phyloP scores from a whole-genome alignment of 2,329 filamentous ascomycete genomes.

The Ceratocystis albifundus region DNA sequence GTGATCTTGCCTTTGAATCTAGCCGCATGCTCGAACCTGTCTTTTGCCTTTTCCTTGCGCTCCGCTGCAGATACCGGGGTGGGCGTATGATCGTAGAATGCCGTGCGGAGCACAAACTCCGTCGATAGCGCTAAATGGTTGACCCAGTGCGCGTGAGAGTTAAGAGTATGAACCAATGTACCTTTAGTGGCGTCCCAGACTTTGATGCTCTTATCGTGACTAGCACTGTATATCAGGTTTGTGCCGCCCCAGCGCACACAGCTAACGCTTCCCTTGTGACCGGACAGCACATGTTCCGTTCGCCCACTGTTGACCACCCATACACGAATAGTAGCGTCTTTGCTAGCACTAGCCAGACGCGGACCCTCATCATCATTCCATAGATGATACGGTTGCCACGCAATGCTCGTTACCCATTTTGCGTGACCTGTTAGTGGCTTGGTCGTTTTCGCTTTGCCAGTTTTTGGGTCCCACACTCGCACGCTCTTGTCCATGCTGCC shows the following conservation, averaged over 20 bases:
- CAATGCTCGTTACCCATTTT: constrained; percentile 77
- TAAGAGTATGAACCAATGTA: constrained; percentile 66
- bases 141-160: constrained; percentile 82
- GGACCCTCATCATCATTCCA: constrained; percentile 58
- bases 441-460: constrained; percentile 60
- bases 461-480: constrained; percentile 77
- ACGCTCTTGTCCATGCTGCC: constrained; percentile 89
- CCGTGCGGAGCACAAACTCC: constrained; percentile 77
- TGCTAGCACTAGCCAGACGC: constrained; percentile 73
- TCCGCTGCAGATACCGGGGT: constrained; percentile 39
- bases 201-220: constrained; percentile 85
- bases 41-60: constrained; percentile 62
- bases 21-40: constrained; percentile 76
- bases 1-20: constrained; percentile 62
- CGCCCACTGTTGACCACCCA: constrained; percentile 72
- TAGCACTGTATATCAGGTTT: constrained; percentile 69
- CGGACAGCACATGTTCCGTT: constrained; percentile 71
- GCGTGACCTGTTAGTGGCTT: constrained; percentile 66
- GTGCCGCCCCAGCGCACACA: constrained; percentile 94
- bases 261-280: constrained; percentile 78
- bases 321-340: constrained; percentile 71
- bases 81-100: constrained; percentile 70
- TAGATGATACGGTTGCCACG: constrained; percentile 88
- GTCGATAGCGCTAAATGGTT: constrained; percentile 91
- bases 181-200: constrained; percentile 78